These are phyloP conservation scores for Durotheca rogersii DNA, from an alignment of 495 filamentous ascomycete species.

Conservation along the genomic window DNA sequence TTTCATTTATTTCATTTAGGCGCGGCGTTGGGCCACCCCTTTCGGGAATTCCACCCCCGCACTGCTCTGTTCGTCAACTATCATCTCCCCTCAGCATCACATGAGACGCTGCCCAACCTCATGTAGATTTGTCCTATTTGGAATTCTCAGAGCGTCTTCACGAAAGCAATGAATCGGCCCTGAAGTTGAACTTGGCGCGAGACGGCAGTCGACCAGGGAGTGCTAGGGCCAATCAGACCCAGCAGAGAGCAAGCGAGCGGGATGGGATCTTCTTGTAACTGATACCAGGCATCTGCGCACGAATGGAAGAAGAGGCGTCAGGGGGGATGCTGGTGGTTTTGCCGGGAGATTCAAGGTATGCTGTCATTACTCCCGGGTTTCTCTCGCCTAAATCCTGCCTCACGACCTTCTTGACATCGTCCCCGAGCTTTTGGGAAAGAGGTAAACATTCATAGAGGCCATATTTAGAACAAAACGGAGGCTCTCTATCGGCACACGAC, in stretches of 20 bases:
- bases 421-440: too few relatives aligned
- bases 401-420: neutral
- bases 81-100: slow-evolving; percentile 5
- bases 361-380: neutral
- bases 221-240: slow-evolving; percentile 4
- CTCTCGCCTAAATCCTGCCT: neutral
- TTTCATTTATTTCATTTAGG: slow-evolving; percentile 30
- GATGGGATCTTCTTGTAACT: neutral
- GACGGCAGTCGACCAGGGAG: neutral
- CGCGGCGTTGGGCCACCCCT: slow-evolving; percentile 14
- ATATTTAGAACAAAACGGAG: too few relatives aligned
- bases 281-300: too few relatives aligned
- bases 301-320: too few relatives aligned
- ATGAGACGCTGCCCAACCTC: neutral
- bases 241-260: neutral
- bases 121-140: neutral
- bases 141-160: neutral
- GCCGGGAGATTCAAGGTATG: neutral
- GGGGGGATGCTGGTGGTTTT: too few relatives aligned
- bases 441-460: too few relatives aligned
- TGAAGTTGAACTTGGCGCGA: neutral
- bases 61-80: slow-evolving; percentile 7
- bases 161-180: neutral
- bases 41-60: slow-evolving; percentile 25
- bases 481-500: too few relatives aligned